Conservation (phyloP, 768 basidiomycete genomes). For the Psilocybe azurescens region DNA sequence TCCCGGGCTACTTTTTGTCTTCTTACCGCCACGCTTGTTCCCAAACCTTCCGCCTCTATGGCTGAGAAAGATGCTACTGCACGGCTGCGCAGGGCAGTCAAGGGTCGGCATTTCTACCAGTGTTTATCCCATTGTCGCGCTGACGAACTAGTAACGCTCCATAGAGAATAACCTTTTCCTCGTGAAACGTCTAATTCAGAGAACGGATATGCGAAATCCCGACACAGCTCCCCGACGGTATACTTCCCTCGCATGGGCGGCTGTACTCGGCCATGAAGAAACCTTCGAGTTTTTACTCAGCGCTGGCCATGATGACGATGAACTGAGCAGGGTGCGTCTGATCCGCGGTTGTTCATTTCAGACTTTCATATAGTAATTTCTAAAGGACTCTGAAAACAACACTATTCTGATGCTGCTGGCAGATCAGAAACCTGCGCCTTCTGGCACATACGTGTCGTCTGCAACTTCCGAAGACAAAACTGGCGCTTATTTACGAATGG, state of each 20-base stretch:
- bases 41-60: conserved; percentile 47
- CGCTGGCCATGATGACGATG: conserved; percentile 91
- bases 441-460: conserved; percentile 49
- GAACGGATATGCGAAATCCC: conserved; percentile 90
- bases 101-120: conserved; percentile 50
- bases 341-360: conserved; percentile 5
- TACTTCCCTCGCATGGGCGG: conserved; percentile 93
- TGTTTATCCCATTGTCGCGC: background rate
- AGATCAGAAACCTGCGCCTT: conserved; percentile 66
- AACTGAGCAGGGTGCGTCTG: conserved; percentile 80
- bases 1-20: conserved; percentile 8
- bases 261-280: conserved; percentile 86
- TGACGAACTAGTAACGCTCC: conserved; percentile 20
- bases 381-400: conserved; percentile 89
- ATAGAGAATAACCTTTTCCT: conserved; percentile 95
- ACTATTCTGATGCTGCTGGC: conserved; percentile 95
- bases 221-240: conserved; percentile 77
- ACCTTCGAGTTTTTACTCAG: conserved; percentile 90
- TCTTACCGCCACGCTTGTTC: conserved; percentile 20
- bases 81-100: conserved; percentile 79
- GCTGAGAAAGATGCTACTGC: conserved; percentile 82
- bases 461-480: conserved; percentile 64
- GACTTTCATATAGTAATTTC: conserved; percentile 4
- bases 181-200: conserved; percentile 84
- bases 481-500: conserved; percentile 84